A percentile compares a stretch with the other conserved stretches of the same genome.
Evolutionary conservation across 495 filamentous ascomycete species (phyloP).

Genomic region (Rusavskia elegans): DNA sequence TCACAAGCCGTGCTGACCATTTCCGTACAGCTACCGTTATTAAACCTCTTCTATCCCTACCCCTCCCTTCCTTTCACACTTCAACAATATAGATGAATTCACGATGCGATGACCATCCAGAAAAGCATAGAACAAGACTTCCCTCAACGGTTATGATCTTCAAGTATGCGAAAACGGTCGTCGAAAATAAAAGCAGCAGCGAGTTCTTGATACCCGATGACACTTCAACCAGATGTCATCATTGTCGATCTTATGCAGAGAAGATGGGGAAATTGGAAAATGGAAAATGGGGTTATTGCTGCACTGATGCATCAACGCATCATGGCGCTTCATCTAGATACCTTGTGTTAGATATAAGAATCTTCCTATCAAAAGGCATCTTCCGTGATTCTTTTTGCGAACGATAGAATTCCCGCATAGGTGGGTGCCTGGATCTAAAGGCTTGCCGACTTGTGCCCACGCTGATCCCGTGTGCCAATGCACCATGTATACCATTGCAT

Average conservation of each 20-base stretch:
- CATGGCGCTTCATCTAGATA: no score
- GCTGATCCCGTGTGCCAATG: no score
- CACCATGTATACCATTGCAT: no score
- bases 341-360: no score
- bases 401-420: no score
- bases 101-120: constrained; percentile 40
- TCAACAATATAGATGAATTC: constrained; percentile 15
- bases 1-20: not conserved
- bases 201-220: not conserved
- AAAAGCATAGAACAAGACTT: constrained; percentile 31
- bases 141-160: constrained; percentile 41
- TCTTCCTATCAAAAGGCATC: no score
- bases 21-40: constrained; percentile 25
- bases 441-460: no score
- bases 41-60: constrained; percentile 15
- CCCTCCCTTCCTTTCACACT: not conserved
- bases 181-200: not conserved
- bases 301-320: not conserved
- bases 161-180: constrained; percentile 8
- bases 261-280: not conserved
- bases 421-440: no score
- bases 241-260: not conserved
- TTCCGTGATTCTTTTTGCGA: no score
- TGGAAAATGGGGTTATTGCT: not conserved
- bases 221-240: not conserved